A percentile compares a stretch with the other conserved stretches of the same genome.
Evolutionary conservation across 306 rosid species (phyloP).

Genomic region (Medicago ruthenica): DNA sequence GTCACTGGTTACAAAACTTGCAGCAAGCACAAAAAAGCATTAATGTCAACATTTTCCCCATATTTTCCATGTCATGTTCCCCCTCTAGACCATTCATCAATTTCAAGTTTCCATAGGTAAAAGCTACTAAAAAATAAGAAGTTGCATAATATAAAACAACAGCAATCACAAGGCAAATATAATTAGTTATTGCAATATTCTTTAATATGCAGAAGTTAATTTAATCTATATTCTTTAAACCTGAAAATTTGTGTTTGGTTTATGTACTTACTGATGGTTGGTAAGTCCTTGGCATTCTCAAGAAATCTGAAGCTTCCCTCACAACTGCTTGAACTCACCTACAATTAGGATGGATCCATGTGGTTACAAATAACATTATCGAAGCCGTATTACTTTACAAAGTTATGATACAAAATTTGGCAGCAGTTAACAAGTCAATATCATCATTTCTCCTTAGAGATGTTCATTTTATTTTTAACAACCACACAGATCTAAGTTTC

Average conservation of each 20-base stretch:
- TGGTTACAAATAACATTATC: constrained; percentile 21
- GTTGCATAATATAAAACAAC: constrained; percentile 17
- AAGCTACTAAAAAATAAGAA: constrained; percentile 12
- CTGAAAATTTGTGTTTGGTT: constrained; percentile 20
- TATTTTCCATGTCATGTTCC: constrained; percentile 15
- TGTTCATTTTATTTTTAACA: background rate
- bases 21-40: constrained; percentile 21
- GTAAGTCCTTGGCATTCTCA: constrained; percentile 83
- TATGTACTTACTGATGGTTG: constrained; percentile 75
- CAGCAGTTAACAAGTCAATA: constrained; percentile 16
- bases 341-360: constrained; percentile 39
- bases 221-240: background rate
- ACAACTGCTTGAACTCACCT: constrained; percentile 65
- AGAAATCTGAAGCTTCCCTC: constrained; percentile 75
- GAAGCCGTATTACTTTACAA: constrained; percentile 29
- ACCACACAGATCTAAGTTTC: constrained; percentile 26
- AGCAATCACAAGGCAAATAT: constrained; percentile 17
- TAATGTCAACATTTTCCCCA: constrained; percentile 13
- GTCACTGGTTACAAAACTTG: constrained; percentile 31
- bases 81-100: constrained; percentile 22
- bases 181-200: background rate
- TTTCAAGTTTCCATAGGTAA: constrained; percentile 3
- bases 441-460: constrained; percentile 21
- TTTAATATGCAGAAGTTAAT: background rate
- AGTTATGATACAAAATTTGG: constrained; percentile 27